A percentile compares a stretch with the other conserved stretches of the same genome.
Evolutionary conservation across 805 yeast genomes (phyloP).

Genomic region (Dipodascus albidus): DNA sequence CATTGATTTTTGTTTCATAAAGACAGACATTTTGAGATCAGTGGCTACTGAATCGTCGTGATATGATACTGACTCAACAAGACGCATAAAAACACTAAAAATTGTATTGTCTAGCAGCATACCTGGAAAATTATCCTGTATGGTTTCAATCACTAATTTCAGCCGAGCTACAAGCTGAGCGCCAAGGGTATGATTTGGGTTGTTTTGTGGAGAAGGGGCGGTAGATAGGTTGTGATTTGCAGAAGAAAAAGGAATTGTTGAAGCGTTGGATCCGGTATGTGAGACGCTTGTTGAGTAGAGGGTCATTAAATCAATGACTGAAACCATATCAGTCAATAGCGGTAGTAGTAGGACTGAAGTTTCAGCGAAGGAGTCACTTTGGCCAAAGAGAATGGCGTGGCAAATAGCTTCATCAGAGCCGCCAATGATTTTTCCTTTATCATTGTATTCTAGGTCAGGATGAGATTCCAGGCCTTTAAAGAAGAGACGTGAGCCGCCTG

Average conservation of each 20-base stretch:
- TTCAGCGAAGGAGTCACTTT: conserved; percentile 29
- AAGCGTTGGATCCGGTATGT: conserved; percentile 14
- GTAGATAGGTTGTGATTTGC: conserved; percentile 1
- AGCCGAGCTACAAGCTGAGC: conserved; percentile 37
- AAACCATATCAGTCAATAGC: conserved; percentile 36
- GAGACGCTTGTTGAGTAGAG: conserved; percentile 20
- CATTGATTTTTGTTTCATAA: conserved; percentile 38
- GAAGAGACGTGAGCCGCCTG: conserved; percentile 6
- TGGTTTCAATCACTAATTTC: conserved; percentile 40
- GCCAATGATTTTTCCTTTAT: conserved; percentile 33
- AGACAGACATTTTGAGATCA: conserved; percentile 40
- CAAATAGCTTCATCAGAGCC: conserved; percentile 65
- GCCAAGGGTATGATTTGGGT: background rate
- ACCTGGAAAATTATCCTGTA: conserved; percentile 53
- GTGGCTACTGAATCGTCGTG: conserved; percentile 41
- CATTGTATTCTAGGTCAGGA: conserved; percentile 46
- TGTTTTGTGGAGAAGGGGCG: background rate
- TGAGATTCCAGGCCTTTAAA: conserved; percentile 34
- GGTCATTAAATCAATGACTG: conserved; percentile 34
- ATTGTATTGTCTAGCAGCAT: conserved; percentile 54
- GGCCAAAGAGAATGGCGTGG: conserved; percentile 56
- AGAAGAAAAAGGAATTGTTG: conserved; percentile 21
- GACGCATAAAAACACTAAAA: conserved; percentile 43
- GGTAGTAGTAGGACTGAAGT: conserved; percentile 45
- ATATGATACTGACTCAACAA: conserved; percentile 37